Evolutionary conservation across 257 asterid genomes (phyloP).

Genomic region (Cruciata laevipes): DNA sequence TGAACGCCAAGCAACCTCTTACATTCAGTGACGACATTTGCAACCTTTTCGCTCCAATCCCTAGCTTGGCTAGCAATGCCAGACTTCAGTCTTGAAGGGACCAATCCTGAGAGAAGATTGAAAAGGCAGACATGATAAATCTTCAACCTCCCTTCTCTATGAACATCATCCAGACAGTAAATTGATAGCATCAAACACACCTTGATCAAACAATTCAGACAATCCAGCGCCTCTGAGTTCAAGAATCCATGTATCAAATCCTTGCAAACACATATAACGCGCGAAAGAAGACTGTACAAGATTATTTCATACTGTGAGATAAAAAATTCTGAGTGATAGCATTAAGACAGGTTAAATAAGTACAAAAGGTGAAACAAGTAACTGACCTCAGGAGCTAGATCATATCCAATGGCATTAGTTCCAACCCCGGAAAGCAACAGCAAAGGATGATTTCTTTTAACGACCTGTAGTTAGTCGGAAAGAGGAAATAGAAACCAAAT

Average conservation of each 20-base stretch:
- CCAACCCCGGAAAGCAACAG: slow-evolving; percentile 28
- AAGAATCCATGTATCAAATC: slow-evolving; percentile 32
- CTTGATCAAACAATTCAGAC: slow-evolving; percentile 11
- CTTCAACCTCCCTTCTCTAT: not conserved
- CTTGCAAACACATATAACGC: slow-evolving; percentile 23
- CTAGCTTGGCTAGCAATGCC: slow-evolving; percentile 14
- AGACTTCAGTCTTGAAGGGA: slow-evolving; percentile 7
- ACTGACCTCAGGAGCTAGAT: slow-evolving; percentile 31
- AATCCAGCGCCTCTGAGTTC: slow-evolving; percentile 31
- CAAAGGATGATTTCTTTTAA: slow-evolving; percentile 22
- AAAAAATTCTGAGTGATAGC: not conserved
- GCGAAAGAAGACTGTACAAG: slow-evolving; percentile 27
- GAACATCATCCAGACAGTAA: not conserved
- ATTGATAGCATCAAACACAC: not conserved
- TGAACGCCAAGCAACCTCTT: slow-evolving; percentile 10
- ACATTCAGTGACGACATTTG: slow-evolving; percentile 7
- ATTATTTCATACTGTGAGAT: not conserved
- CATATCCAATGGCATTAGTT: slow-evolving; percentile 29
- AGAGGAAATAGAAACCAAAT: not conserved
- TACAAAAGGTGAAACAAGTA: not conserved
- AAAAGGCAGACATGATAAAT: not conserved
- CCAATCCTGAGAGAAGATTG: not conserved
- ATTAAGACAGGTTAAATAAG: too few relatives aligned
- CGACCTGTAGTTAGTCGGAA: slow-evolving; percentile 4
- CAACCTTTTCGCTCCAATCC: slow-evolving; percentile 15